A percentile compares a stretch with the other conserved stretches of the same genome.
phyloP scores from a whole-genome alignment of 768 basidiomycete species.

The Xerocomellus chrysenteron region DNA sequence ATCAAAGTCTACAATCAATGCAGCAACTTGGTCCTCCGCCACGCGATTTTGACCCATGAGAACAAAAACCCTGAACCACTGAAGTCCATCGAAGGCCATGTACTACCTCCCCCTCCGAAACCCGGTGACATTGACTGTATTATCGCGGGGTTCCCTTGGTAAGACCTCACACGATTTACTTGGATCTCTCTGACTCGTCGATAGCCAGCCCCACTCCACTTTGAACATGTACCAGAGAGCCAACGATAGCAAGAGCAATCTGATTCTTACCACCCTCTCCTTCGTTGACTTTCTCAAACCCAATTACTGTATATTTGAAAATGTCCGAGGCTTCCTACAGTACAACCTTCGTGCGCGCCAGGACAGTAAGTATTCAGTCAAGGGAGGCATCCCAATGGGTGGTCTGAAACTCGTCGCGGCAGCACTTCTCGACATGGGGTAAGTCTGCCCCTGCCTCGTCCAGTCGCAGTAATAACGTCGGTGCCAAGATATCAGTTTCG shows the following conservation, averaged over 20 bases:
- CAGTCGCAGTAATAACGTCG: not conserved
- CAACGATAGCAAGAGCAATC: constrained; percentile 64
- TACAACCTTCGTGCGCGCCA: constrained; percentile 41
- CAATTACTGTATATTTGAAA: constrained; percentile 48
- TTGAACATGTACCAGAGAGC: constrained; percentile 72
- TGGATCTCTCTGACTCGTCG: constrained; percentile 2
- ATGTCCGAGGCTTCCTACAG: constrained; percentile 45
- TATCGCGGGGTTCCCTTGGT: constrained; percentile 79
- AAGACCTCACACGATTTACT: not conserved
- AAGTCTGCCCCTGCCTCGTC: constrained; percentile 7
- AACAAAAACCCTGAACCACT: constrained; percentile 43
- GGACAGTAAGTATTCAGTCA: constrained; percentile 41
- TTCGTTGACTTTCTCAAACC: constrained; percentile 44
- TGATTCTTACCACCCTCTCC: constrained; percentile 58
- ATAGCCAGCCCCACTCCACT: constrained; percentile 70
- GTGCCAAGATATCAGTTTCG: constrained; percentile 43
- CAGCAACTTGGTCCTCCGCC: constrained; percentile 58
- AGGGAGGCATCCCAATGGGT: constrained; percentile 70
- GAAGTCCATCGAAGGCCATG: constrained; percentile 36
- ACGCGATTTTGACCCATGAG: constrained; percentile 52
- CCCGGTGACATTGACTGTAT: constrained; percentile 61
- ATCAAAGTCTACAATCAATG: constrained; percentile 69
- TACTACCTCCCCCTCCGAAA: constrained; percentile 46
- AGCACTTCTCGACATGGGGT: constrained; percentile 68
- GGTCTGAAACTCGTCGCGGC: constrained; percentile 67